Conservation (phyloP, 1,284 basidiomycete species). For the Cronartium ribicola region DNA sequence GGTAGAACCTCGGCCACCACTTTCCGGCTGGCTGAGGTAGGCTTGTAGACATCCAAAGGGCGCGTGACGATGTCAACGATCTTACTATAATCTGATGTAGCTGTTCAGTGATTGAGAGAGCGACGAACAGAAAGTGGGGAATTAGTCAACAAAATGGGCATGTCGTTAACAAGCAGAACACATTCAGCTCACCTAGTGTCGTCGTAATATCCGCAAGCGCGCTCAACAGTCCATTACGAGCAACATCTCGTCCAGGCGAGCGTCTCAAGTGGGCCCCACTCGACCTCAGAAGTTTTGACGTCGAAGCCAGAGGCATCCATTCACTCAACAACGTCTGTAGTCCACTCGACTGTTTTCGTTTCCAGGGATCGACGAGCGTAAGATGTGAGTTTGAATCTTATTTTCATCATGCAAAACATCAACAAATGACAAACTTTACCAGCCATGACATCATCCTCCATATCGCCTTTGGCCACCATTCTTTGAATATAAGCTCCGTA, state of each 20-base stretch:
- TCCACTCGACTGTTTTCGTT: conserved; percentile 24
- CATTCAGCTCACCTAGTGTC: conserved; percentile 25
- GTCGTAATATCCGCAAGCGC: conserved; percentile 30
- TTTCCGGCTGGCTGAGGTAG: conserved; percentile 38
- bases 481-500: conserved; percentile 39
- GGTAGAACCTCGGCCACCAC: conserved; percentile 35
- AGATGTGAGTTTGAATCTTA: neutral
- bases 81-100: conserved; percentile 26
- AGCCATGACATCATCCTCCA: conserved; percentile 32
- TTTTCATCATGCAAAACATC: neutral
- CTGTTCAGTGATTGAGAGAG: conserved; percentile 7
- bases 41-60: conserved; percentile 28
- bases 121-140: neutral
- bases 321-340: conserved; percentile 35
- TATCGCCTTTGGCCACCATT: conserved; percentile 42
- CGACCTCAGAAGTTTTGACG: conserved; percentile 15
- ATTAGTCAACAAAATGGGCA: neutral
- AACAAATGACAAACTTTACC: conserved; percentile 27
- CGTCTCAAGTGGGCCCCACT: conserved; percentile 29
- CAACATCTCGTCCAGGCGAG: conserved; percentile 33
- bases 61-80: conserved; percentile 19
- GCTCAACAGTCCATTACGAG: conserved; percentile 37
- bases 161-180: neutral
- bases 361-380: neutral
- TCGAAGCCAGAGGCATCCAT: conserved; percentile 41